These are phyloP conservation scores for Septoria petroselini DNA, from an alignment of 2,329 filamentous ascomycete species.

Conservation along the genomic window DNA sequence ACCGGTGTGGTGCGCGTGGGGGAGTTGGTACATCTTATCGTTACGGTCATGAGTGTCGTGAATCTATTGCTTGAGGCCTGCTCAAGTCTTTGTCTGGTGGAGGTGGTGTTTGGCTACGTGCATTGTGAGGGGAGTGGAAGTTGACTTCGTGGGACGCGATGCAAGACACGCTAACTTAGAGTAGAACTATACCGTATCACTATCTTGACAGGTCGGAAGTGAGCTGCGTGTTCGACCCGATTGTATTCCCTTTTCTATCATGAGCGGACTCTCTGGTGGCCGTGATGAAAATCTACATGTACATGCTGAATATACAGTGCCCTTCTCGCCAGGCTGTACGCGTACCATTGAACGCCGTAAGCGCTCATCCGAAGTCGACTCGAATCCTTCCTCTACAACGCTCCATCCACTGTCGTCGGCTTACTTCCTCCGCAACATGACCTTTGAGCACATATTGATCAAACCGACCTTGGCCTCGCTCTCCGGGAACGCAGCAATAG, in stretches of 20 bases:
- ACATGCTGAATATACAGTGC: conserved; percentile 16
- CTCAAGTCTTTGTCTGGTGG: conserved; percentile 16
- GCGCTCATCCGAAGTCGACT: neutral
- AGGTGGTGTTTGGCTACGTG: too few species aligned
- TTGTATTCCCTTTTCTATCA: neutral
- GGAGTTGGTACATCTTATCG: conserved; percentile 17
- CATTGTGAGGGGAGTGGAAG: too few species aligned
- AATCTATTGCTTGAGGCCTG: conserved; percentile 22
- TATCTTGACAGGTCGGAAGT: neutral
- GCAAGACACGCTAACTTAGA: neutral
- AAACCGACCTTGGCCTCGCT: conserved; percentile 91
- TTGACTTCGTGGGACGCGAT: neutral
- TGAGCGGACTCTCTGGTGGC: conserved; percentile 5
- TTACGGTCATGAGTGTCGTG: conserved; percentile 16
- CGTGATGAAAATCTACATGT: conserved; percentile 15
- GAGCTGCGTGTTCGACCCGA: neutral
- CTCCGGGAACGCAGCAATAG: conserved; percentile 83
- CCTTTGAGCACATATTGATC: conserved; percentile 90
- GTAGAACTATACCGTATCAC: neutral
- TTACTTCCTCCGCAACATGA: conserved; percentile 82
- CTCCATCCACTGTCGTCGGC: neutral
- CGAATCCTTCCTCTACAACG: too few species aligned
- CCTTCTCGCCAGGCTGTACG: neutral
- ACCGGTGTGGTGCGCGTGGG: neutral
- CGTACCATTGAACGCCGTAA: neutral